A percentile compares a stretch with the other conserved stretches of the same genome.
These are phyloP conservation scores for Russula compacta DNA, from an alignment of 768 basidiomycete species.

Conservation along the genomic window DNA sequence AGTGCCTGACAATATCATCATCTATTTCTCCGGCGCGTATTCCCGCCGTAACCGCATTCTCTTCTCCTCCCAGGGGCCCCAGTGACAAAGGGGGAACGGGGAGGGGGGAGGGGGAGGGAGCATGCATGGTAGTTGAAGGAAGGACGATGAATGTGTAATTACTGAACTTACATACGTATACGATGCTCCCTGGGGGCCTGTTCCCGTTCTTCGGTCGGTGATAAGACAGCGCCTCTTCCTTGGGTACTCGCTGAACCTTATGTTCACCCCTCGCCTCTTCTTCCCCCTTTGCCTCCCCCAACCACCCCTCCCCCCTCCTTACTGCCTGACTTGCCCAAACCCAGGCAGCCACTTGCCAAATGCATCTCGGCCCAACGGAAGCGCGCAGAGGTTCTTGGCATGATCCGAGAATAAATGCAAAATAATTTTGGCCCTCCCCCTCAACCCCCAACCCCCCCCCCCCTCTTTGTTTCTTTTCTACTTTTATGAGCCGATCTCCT, in stretches of 20 bases:
- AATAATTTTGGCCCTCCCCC: background rate
- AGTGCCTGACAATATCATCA: background rate
- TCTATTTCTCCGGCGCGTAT: background rate
- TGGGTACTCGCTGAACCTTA: slow-evolving; percentile 3
- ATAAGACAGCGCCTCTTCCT: background rate
- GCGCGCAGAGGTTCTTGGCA: background rate
- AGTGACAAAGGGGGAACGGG: background rate
- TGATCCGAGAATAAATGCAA: background rate
- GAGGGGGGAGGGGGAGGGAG: background rate
- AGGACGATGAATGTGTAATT: background rate
- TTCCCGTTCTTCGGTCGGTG: slow-evolving; percentile 17
- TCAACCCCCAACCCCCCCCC: background rate
- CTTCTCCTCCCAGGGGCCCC: too few relatives aligned
- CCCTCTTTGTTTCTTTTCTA: background rate
- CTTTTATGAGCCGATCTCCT: slow-evolving; percentile 8
- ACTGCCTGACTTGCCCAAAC: background rate
- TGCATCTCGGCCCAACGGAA: background rate
- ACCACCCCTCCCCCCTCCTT: background rate
- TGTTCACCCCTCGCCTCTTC: background rate
- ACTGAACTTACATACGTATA: background rate
- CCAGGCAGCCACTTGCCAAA: background rate
- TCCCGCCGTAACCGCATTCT: background rate
- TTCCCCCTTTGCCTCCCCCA: too few relatives aligned
- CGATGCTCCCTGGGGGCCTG: background rate
- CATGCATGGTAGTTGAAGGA: background rate